Evolutionary conservation across 2,329 filamentous ascomycete species (phyloP).

Genomic region (Coniochaeta prunicola): DNA sequence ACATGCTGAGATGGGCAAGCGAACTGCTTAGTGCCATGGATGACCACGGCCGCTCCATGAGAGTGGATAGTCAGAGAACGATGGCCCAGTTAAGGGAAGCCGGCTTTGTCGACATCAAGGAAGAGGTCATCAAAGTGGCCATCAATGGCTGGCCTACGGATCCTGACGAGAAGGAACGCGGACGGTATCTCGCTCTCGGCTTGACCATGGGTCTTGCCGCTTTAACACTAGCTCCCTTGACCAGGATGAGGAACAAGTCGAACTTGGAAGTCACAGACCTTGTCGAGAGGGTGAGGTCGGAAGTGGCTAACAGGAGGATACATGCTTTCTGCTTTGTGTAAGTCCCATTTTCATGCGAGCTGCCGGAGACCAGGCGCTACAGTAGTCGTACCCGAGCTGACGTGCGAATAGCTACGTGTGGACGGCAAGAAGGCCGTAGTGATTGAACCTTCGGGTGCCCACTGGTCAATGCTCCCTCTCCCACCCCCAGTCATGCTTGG

Average conservation of each 20-base stretch:
- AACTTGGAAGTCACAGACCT: conserved; percentile 56
- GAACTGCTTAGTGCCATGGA: conserved; percentile 63
- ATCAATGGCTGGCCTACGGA: conserved; percentile 67
- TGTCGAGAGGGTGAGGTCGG: conserved; percentile 53
- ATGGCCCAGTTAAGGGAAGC: conserved; percentile 54
- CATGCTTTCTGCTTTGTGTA: conserved; percentile 73
- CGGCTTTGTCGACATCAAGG: conserved; percentile 75
- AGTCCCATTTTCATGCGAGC: conserved; percentile 28
- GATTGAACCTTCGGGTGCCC: background rate
- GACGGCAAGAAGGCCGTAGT: conserved; percentile 16
- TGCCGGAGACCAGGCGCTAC: background rate
- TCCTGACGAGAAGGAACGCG: conserved; percentile 58
- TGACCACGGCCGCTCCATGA: conserved; percentile 56
- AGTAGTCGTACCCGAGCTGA: background rate
- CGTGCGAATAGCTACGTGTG: conserved; percentile 17
- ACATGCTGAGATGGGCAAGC: conserved; percentile 61
- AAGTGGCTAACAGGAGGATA: conserved; percentile 61
- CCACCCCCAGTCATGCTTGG: background rate
- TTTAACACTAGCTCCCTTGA: conserved; percentile 67
- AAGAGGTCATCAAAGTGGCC: conserved; percentile 61
- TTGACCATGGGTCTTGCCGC: conserved; percentile 67
- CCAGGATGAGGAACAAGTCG: conserved; percentile 54
- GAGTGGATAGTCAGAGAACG: conserved; percentile 44
- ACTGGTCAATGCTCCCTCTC: background rate
- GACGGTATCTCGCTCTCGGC: conserved; percentile 77